A percentile compares a stretch with the other conserved stretches of the same genome.
These are phyloP conservation scores for Striga asiatica DNA, from an alignment of 257 asterid genomes.

Conservation along the genomic window DNA sequence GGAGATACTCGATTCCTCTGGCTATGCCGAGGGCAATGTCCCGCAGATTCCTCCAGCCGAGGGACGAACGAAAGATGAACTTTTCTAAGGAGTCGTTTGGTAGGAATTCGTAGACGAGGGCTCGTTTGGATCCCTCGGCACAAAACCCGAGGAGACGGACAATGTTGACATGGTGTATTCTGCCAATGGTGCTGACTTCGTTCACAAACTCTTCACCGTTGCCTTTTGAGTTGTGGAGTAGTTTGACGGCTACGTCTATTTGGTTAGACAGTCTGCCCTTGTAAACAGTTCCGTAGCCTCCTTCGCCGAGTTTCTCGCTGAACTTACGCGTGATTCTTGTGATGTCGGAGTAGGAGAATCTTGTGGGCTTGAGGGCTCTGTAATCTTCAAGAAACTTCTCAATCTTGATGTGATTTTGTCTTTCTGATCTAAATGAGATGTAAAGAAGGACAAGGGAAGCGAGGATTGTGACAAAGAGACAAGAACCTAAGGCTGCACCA, in stretches of 20 bases:
- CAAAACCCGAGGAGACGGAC: constrained; percentile 23
- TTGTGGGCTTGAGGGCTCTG: constrained; percentile 17
- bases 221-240: constrained; percentile 13
- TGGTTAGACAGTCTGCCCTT: constrained; percentile 22
- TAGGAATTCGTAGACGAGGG: constrained; percentile 18
- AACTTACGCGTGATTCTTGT: constrained; percentile 20
- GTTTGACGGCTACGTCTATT: constrained; percentile 22
- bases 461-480: background rate
- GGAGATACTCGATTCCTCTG: constrained; percentile 27
- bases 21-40: constrained; percentile 23
- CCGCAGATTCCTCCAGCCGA: constrained; percentile 12
- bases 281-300: constrained; percentile 24
- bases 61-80: background rate
- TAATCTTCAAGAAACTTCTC: constrained; percentile 21
- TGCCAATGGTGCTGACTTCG: constrained; percentile 23
- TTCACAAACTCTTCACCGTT: constrained; percentile 25
- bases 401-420: constrained; percentile 15
- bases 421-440: background rate
- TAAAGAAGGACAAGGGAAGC: constrained; percentile 2
- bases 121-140: constrained; percentile 22
- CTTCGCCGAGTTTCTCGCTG: constrained; percentile 22
- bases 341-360: constrained; percentile 26
- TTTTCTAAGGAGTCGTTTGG: constrained; percentile 24
- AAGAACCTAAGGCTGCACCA: constrained; percentile 15
- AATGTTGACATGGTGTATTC: constrained; percentile 20